Percentiles rank a stretch among this genome's conserved stretches.
Evolutionary conservation across 2,329 filamentous ascomycete species (phyloP).

Genomic region (Plectosphaerella plurivora): DNA sequence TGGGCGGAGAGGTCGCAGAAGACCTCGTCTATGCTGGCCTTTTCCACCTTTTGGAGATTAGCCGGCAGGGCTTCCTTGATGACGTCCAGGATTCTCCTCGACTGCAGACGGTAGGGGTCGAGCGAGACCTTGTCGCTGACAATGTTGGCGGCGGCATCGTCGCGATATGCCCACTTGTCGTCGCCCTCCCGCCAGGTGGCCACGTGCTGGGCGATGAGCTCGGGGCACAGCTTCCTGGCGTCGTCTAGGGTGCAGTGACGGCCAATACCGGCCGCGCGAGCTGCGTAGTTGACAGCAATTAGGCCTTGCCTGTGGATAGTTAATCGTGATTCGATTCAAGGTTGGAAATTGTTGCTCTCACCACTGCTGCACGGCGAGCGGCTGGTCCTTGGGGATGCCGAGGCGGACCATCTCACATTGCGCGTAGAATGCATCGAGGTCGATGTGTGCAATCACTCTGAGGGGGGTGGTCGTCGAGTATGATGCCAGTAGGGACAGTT

Average conservation of each 20-base stretch:
- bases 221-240: slow-evolving; percentile 80
- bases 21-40: slow-evolving; percentile 92
- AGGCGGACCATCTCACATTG: slow-evolving; percentile 94
- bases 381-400: slow-evolving; percentile 66
- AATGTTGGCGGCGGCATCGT: slow-evolving; percentile 75
- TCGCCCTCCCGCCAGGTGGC: slow-evolving; percentile 93
- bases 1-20: slow-evolving; percentile 89
- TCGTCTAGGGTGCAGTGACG: slow-evolving; percentile 76
- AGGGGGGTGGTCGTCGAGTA: slow-evolving; percentile 71
- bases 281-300: slow-evolving; percentile 95
- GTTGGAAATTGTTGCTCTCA: too few relatives aligned
- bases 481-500: slow-evolving; percentile 70
- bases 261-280: slow-evolving; percentile 72
- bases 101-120: slow-evolving; percentile 85
- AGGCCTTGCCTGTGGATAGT: slow-evolving; percentile 66
- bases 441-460: slow-evolving; percentile 84
- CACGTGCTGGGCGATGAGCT: slow-evolving; percentile 84
- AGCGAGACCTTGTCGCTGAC: slow-evolving; percentile 89
- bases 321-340: too few relatives aligned
- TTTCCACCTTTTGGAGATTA: slow-evolving; percentile 72
- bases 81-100: slow-evolving; percentile 71
- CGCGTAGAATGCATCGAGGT: slow-evolving; percentile 95
- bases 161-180: slow-evolving; percentile 84
- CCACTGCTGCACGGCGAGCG: slow-evolving; percentile 93
- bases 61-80: slow-evolving; percentile 71